phyloP scores from a whole-genome alignment of 1,139 yeast species.

The Suzukiozyma palmioleophila region DNA sequence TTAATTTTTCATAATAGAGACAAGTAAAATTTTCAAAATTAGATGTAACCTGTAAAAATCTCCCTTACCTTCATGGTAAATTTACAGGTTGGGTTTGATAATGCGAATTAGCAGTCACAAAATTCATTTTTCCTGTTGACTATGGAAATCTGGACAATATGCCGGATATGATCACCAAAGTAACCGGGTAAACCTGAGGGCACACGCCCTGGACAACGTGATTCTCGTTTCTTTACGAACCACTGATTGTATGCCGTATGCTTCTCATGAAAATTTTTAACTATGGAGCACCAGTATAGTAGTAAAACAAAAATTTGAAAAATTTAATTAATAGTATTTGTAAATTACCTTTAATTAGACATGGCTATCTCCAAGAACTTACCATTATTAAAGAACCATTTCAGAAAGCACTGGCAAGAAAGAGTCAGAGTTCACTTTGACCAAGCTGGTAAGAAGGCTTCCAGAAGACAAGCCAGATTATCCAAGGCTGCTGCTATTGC shows the following conservation, averaged over 20 bases:
- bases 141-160: background rate
- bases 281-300: slow-evolving; percentile 1
- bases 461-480: slow-evolving; percentile 94
- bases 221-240: too few relatives aligned
- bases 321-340: background rate
- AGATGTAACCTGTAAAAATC: slow-evolving; percentile 2
- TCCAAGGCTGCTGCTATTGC: slow-evolving; percentile 93
- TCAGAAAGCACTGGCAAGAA: slow-evolving; percentile 99
- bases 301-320: background rate
- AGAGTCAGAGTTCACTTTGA: slow-evolving; percentile 98
- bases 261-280: background rate
- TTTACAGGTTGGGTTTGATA: slow-evolving; percentile 1
- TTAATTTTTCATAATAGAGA: slow-evolving; percentile 1
- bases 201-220: too few relatives aligned
- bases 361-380: slow-evolving; percentile 96
- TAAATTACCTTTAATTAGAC: slow-evolving; percentile 13
- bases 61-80: too few relatives aligned
- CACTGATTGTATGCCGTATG: too few relatives aligned
- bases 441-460: slow-evolving; percentile 99
- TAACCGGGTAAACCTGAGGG: too few relatives aligned
- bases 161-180: background rate
- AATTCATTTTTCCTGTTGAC: background rate
- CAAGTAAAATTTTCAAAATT: slow-evolving; percentile 1
- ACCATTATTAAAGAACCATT: slow-evolving; percentile 95
- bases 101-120: background rate